A percentile compares a stretch with the other conserved stretches of the same genome.
phyloP scores from a whole-genome alignment of 192 early-diverging fungal species.

The Funneliformis mosseae region DNA sequence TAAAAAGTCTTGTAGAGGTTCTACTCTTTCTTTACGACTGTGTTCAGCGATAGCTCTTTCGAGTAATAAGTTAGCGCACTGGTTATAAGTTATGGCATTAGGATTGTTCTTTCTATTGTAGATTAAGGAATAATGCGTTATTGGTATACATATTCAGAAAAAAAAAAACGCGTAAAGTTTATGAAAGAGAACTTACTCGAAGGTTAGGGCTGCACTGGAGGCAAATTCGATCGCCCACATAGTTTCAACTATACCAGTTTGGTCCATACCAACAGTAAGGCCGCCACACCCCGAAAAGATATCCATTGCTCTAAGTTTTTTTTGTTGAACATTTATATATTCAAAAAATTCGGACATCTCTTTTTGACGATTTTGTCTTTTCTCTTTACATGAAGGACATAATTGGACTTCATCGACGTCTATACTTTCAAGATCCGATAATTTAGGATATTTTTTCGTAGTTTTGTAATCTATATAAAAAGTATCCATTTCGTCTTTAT shows the following conservation, averaged over 20 bases:
- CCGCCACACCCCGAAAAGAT: constrained; percentile 75
- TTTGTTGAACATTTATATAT: not conserved
- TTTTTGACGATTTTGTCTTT: constrained; percentile 33
- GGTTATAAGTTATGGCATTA: constrained; percentile 57
- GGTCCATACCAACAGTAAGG: constrained; percentile 44
- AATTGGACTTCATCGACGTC: not conserved
- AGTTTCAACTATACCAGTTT: constrained; percentile 30
- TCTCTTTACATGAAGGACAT: constrained; percentile 32
- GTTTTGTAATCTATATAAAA: constrained; percentile 45
- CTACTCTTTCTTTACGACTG: constrained; percentile 36
- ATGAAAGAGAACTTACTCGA: constrained; percentile 42
- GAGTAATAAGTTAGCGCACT: constrained; percentile 64
- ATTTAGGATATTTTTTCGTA: constrained; percentile 34
- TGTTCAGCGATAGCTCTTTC: constrained; percentile 62
- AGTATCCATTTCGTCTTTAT: constrained; percentile 55
- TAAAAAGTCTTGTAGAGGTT: constrained; percentile 43
- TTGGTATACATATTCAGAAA: not conserved
- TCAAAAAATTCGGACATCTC: not conserved
- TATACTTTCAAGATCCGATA: constrained; percentile 35
- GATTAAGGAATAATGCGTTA: not conserved
- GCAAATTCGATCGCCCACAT: constrained; percentile 66
- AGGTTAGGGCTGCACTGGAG: constrained; percentile 58
- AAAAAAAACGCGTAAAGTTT: not conserved
- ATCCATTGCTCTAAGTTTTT: constrained; percentile 52
- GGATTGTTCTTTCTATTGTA: constrained; percentile 60